Conservation (phyloP, 2,329 filamentous ascomycete genomes). For the Fusarium sacchari region DNA sequence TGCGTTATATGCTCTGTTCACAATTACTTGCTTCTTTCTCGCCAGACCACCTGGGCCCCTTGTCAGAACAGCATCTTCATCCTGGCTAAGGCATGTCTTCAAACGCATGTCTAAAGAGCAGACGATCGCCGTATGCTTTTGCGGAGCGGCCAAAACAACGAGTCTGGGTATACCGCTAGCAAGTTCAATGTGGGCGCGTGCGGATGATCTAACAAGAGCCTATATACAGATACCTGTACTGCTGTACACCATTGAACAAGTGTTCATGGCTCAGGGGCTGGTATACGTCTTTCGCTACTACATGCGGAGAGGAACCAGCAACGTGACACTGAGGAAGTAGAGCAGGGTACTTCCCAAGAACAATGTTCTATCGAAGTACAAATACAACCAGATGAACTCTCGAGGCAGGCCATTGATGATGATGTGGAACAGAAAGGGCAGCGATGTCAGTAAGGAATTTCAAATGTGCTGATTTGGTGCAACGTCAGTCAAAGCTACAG, state of each 20-base stretch:
- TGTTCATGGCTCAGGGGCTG: slow-evolving; percentile 57
- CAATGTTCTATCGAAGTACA: slow-evolving; percentile 2
- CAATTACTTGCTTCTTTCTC: slow-evolving; percentile 66
- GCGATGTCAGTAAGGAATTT: neutral
- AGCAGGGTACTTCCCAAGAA: neutral
- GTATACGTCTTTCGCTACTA: slow-evolving; percentile 61
- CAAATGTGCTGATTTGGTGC: neutral
- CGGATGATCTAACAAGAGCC: slow-evolving; percentile 63
- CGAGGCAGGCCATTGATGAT: neutral
- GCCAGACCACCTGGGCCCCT: slow-evolving; percentile 55
- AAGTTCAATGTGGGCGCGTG: slow-evolving; percentile 72
- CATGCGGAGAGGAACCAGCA: slow-evolving; percentile 43
- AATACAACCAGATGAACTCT: neutral
- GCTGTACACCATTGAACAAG: slow-evolving; percentile 69
- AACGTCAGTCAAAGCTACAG: neutral
- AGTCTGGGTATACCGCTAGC: slow-evolving; percentile 75
- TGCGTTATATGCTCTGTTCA: slow-evolving; percentile 70
- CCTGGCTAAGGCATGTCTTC: slow-evolving; percentile 47
- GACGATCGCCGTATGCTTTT: slow-evolving; percentile 77
- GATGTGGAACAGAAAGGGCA: slow-evolving; percentile 2
- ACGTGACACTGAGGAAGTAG: slow-evolving; percentile 33
- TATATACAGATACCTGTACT: slow-evolving; percentile 72
- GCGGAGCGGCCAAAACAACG: slow-evolving; percentile 77
- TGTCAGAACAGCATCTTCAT: slow-evolving; percentile 19
- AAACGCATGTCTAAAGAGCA: slow-evolving; percentile 67